Conservation (phyloP, 2,329 filamentous ascomycete species). For the Cyphellophora attinorum region DNA sequence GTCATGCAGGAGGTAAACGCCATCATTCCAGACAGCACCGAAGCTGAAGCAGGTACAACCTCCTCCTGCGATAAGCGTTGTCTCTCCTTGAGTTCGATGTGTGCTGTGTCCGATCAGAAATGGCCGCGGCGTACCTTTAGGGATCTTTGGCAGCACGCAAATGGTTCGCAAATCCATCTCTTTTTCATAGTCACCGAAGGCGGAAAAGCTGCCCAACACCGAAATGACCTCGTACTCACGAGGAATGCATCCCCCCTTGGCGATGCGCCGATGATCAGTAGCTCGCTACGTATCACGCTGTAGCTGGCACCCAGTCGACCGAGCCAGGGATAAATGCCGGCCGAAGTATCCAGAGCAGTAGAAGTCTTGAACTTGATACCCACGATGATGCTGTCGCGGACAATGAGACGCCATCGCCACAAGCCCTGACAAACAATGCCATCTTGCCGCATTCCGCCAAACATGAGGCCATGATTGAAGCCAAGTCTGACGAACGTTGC, state of each 20-base stretch:
- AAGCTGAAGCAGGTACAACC: slow-evolving; percentile 87
- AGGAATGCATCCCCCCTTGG: slow-evolving; percentile 25
- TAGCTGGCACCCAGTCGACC: slow-evolving; percentile 44
- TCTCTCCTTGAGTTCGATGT: slow-evolving; percentile 34
- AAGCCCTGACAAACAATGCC: slow-evolving; percentile 54
- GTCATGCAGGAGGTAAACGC: slow-evolving; percentile 40
- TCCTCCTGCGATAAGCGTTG: slow-evolving; percentile 61
- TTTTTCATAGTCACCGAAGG: slow-evolving; percentile 16
- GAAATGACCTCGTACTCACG: slow-evolving; percentile 46
- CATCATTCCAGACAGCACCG: slow-evolving; percentile 72
- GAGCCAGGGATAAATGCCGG: slow-evolving; percentile 23
- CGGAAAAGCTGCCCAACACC: slow-evolving; percentile 20
- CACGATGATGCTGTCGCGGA: slow-evolving; percentile 27
- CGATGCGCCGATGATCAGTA: slow-evolving; percentile 47
- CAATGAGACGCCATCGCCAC: slow-evolving; percentile 54
- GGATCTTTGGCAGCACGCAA: slow-evolving; percentile 19
- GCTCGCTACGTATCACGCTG: slow-evolving; percentile 32
- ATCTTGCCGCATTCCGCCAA: slow-evolving; percentile 60
- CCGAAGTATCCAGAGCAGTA: slow-evolving; percentile 14
- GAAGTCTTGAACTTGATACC: slow-evolving; percentile 16
- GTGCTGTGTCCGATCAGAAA: slow-evolving; percentile 62
- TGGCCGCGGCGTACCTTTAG: slow-evolving; percentile 41
- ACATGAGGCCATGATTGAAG: slow-evolving; percentile 50
- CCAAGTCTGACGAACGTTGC: slow-evolving; percentile 36
- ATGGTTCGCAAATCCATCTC: slow-evolving; percentile 19